Conservation (phyloP, 1,139 yeast genomes). For the Yueomyces sp. region DNA sequence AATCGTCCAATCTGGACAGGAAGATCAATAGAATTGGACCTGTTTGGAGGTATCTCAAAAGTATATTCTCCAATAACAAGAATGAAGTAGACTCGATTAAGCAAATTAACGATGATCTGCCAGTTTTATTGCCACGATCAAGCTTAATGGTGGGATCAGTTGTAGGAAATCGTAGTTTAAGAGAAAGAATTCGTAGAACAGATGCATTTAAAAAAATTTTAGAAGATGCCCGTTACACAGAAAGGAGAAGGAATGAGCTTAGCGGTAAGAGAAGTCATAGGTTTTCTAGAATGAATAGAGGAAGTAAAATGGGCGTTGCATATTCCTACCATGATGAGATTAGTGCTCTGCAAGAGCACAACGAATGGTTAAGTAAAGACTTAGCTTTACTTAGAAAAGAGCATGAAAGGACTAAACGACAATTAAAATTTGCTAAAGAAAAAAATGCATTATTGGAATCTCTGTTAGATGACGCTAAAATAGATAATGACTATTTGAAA, state of each 20-base stretch:
- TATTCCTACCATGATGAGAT: too few species aligned
- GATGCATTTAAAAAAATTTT: slow-evolving; percentile 14
- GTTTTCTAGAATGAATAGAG: background rate
- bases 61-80: slow-evolving; percentile 12
- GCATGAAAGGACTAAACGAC: slow-evolving; percentile 30
- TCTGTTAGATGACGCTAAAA: slow-evolving; percentile 21
- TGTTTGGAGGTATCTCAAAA: slow-evolving; percentile 8
- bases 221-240: slow-evolving; percentile 13
- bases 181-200: slow-evolving; percentile 11
- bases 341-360: background rate
- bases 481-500: slow-evolving; percentile 21
- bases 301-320: background rate
- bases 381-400: slow-evolving; percentile 54
- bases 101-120: slow-evolving; percentile 8
- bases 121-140: slow-evolving; percentile 6
- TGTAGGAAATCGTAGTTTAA: slow-evolving; percentile 6
- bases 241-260: slow-evolving; percentile 11
- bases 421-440: slow-evolving; percentile 29
- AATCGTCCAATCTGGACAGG: too few species aligned
- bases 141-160: slow-evolving; percentile 3
- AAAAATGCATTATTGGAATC: slow-evolving; percentile 19
- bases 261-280: slow-evolving; percentile 4
- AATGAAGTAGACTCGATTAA: slow-evolving; percentile 12
- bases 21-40: background rate
- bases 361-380: slow-evolving; percentile 38